These are phyloP conservation scores for Thermothielavioides terrestris DNA, from an alignment of 495 filamentous ascomycete species.

Conservation along the genomic window DNA sequence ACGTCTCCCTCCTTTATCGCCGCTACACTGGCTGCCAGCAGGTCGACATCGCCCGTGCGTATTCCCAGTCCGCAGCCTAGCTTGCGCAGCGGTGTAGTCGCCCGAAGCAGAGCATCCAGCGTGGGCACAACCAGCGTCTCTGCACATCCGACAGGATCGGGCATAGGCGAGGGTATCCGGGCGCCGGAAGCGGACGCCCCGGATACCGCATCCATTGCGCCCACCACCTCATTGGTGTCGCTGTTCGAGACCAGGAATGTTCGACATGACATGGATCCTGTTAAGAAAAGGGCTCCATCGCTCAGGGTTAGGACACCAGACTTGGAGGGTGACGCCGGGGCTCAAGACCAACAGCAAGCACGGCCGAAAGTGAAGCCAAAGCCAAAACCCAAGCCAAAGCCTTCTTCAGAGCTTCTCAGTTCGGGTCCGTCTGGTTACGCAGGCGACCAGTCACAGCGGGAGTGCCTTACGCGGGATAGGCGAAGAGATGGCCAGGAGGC, in stretches of 20 bases:
- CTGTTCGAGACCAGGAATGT: conserved; percentile 47
- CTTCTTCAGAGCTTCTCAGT: neutral
- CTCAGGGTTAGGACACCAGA: conserved; percentile 16
- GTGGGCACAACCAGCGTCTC: conserved; percentile 16
- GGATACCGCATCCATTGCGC: conserved; percentile 47
- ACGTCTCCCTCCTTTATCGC: conserved; percentile 47
- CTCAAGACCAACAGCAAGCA: neutral
- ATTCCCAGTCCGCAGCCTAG: conserved; percentile 24
- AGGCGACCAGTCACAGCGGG: neutral
- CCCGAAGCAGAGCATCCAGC: conserved; percentile 17
- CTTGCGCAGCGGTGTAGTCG: neutral
- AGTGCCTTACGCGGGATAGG: neutral
- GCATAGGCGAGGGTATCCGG: conserved; percentile 17
- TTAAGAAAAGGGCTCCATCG: conserved; percentile 31
- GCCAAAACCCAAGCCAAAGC: conserved; percentile 15
- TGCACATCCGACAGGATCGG: conserved; percentile 19
- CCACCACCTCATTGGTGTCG: conserved; percentile 50
- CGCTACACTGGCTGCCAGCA: conserved; percentile 47
- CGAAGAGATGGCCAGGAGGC: neutral
- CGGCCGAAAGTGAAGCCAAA: conserved; percentile 3
- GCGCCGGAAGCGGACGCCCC: conserved; percentile 13
- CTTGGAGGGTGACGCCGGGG: neutral
- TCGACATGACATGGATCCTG: conserved; percentile 23
- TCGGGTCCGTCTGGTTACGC: neutral
- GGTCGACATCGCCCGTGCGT: conserved; percentile 31